Conservation (phyloP, 73 alveolate genomes). For the Effrenium voratum region DNA sequence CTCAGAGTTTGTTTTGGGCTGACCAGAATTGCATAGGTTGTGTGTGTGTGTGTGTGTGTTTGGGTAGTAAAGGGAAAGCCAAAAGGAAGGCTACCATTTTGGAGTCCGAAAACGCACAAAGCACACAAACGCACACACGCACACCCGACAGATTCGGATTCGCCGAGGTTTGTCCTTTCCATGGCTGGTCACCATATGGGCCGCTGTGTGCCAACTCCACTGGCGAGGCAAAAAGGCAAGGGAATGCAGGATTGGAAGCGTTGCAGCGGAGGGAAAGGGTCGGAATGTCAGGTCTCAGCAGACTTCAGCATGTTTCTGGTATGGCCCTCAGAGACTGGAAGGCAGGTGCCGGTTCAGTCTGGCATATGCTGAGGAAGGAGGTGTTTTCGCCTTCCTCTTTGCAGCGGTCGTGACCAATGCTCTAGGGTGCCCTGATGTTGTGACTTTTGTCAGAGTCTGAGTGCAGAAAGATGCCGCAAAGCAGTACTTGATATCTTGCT, state of each 20-base stretch:
- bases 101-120: background rate
- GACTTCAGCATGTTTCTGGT: slow-evolving; percentile 55
- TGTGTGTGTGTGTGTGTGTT: no score
- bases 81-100: background rate
- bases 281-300: slow-evolving; percentile 52
- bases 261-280: background rate
- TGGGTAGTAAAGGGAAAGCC: no score
- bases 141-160: background rate
- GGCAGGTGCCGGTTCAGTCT: background rate
- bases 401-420: slow-evolving; percentile 81
- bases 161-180: slow-evolving; percentile 70
- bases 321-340: background rate
- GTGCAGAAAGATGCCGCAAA: background rate
- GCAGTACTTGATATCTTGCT: background rate
- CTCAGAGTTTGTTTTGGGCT: background rate
- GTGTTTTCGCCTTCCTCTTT: slow-evolving; percentile 28
- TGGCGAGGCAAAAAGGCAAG: slow-evolving; percentile 53
- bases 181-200: slow-evolving; percentile 84
- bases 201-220: slow-evolving; percentile 81
- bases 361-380: slow-evolving; percentile 21
- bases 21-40: no score
- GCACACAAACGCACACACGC: background rate
- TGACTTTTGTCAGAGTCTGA: background rate
- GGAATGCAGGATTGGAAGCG: background rate
- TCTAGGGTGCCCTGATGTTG: slow-evolving; percentile 24